Base-by-base conservation (phyloP, 1,284 basidiomycete genomes). In the Coniophora puteana region DNA sequence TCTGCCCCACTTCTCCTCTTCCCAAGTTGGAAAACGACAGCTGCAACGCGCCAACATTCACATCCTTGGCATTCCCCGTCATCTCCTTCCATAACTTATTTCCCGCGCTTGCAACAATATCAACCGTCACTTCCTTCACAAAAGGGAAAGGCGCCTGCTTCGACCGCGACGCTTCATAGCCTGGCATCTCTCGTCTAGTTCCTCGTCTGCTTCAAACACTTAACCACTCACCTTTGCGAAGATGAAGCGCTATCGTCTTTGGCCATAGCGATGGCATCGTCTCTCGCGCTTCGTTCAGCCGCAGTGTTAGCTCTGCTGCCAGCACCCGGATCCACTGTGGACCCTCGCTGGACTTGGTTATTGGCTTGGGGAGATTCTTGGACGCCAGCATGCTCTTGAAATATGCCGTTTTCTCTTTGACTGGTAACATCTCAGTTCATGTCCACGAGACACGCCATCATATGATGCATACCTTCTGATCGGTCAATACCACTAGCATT, bases 351-450 rank as follows among this genome's bases (percentile, higher is more conserved):
- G 76, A 65, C 26, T 80, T 83, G 2, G 74, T 84, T 25, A 96
- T 82, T 1, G 84, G 78, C 17, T 82, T 80, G 0, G 84, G 80
- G 17, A 95, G 77, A 55, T 95, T 96, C 62, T 97, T 97, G 8
- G 90, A 86, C 0, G 92, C 91, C 38, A 93, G 68, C 93, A 97
- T 97, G 50, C 89, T 93, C 67, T 96, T 96, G 48, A 77, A 83
- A 28, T 86, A 68, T 0, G 76, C 69, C 3, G 86, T 74, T 59
- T 93, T 92, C 53, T 91, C 88, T 57, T 91, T 93, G 33, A 96
- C 93, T 90, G 52, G 26, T 47, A 24, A 4, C 29, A 48, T 21
- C 25, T 45, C 43, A 28, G 23, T 36, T 39, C 33, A 46, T 23
- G 13, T 17, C 10, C 20, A 28, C 5, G 24, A 7, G 41, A n/a